Evolutionary conservation across 2,329 filamentous ascomycete genomes (phyloP).

Genomic region (Nemania serpens): DNA sequence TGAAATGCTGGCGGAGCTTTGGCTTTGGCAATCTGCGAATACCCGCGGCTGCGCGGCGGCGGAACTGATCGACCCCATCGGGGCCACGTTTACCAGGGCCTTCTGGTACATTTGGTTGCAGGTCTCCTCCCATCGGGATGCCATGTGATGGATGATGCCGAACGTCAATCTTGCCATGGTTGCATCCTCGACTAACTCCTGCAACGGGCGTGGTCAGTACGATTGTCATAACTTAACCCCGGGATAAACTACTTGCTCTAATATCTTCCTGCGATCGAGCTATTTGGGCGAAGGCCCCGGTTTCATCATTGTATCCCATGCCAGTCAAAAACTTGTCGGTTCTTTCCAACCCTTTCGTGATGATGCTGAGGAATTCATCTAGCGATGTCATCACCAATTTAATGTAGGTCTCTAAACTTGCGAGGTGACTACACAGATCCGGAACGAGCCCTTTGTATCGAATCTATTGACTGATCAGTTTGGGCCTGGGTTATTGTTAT

Average conservation of each 20-base stretch:
- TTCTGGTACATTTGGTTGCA: constrained; percentile 1
- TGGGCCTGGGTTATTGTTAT: not conserved
- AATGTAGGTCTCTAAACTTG: not conserved
- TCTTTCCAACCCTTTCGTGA: not conserved
- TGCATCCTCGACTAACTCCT: constrained; percentile 3
- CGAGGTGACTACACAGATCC: constrained; percentile 2
- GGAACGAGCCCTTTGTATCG: not conserved
- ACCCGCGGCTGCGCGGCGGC: not conserved
- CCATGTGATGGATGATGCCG: constrained; percentile 6
- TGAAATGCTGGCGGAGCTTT: constrained; percentile 1
- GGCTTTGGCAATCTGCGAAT: constrained; percentile 1
- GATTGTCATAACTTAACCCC: not conserved
- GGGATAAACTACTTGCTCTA: not conserved
- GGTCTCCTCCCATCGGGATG: not conserved
- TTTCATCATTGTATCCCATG: constrained; percentile 5
- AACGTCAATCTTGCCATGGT: constrained; percentile 5
- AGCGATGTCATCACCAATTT: constrained; percentile 1
- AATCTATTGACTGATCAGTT: not conserved
- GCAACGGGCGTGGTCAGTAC: not conserved
- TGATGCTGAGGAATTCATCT: not conserved
- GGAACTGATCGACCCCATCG: constrained; percentile 2
- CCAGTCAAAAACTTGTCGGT: not conserved
- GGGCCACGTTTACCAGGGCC: not conserved
- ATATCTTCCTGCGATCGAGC: constrained; percentile 3
- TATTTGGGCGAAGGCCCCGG: not conserved